Conservation (phyloP, 306 rosid genomes). For the Cucumis cinereus region DNA sequence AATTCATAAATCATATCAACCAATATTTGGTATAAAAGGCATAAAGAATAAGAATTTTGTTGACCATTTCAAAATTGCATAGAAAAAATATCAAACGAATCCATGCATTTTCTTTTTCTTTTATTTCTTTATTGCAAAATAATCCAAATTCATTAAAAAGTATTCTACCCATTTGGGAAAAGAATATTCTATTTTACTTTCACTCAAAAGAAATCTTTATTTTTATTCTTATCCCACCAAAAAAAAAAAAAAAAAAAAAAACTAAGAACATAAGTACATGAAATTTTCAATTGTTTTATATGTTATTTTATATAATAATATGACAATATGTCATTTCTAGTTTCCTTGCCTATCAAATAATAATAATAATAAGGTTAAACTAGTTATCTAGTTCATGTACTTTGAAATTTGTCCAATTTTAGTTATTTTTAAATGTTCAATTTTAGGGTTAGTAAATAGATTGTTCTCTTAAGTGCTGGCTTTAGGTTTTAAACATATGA, state of each 20-base stretch:
- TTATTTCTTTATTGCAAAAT: not conserved
- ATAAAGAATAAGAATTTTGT: slow-evolving; percentile 1
- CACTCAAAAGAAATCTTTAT: not conserved
- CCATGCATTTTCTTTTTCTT: not conserved
- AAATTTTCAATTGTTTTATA: no score
- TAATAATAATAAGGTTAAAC: no score
- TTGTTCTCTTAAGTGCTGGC: no score
- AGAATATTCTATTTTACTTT: not conserved
- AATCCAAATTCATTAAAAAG: not conserved
- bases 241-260: no score
- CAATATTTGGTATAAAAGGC: not conserved
- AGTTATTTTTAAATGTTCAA: no score
- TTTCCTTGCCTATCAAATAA: not conserved
- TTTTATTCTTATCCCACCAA: not conserved
- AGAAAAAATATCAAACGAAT: not conserved
- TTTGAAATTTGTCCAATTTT: no score
- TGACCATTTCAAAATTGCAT: not conserved
- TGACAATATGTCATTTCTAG: no score
- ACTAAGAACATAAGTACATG: no score
- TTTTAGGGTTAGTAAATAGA: no score
- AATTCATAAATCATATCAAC: not conserved
- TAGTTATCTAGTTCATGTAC: no score
- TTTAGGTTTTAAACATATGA: no score
- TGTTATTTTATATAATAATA: no score
- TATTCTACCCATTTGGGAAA: not conserved